phyloP scores from a whole-genome alignment of 306 rosid genomes.

The Cyamopsis tetragonoloba region DNA sequence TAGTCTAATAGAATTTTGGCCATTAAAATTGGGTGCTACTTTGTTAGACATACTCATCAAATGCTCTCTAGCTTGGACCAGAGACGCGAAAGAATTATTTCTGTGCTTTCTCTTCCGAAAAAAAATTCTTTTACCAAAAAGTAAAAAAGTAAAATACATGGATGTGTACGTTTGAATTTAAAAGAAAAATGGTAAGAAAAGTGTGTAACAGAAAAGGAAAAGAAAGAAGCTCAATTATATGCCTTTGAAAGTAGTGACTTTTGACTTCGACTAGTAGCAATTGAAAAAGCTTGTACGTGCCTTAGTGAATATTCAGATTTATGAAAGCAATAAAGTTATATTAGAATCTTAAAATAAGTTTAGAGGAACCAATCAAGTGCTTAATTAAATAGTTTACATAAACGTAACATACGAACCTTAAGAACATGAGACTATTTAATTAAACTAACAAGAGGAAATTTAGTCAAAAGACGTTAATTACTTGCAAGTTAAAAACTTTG shows the following conservation, averaged over 20 bases:
- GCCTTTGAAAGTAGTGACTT: slow-evolving; percentile 53
- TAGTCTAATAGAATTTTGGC: background rate
- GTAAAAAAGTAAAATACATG: background rate
- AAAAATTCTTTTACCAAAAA: background rate
- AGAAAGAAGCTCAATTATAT: slow-evolving; percentile 38
- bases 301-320: slow-evolving; percentile 35
- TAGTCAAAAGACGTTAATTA: background rate
- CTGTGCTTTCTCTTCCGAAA: background rate
- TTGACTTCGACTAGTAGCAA: slow-evolving; percentile 54
- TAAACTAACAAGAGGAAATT: background rate
- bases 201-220: slow-evolving; percentile 35
- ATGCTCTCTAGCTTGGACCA: too few species aligned
- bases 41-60: background rate
- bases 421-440: slow-evolving; percentile 1
- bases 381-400: slow-evolving; percentile 15
- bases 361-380: slow-evolving; percentile 22
- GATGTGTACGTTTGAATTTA: slow-evolving; percentile 36
- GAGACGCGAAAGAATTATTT: background rate
- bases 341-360: background rate
- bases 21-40: background rate
- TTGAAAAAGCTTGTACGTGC: slow-evolving; percentile 39
- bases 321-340: slow-evolving; percentile 31
- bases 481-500: background rate
- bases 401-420: background rate
- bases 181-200: slow-evolving; percentile 37